Percentiles rank a stretch among this genome's conserved stretches.
Conservation (phyloP, 805 yeast genomes). For the Groenewaldozyma salmanticensis region DNA sequence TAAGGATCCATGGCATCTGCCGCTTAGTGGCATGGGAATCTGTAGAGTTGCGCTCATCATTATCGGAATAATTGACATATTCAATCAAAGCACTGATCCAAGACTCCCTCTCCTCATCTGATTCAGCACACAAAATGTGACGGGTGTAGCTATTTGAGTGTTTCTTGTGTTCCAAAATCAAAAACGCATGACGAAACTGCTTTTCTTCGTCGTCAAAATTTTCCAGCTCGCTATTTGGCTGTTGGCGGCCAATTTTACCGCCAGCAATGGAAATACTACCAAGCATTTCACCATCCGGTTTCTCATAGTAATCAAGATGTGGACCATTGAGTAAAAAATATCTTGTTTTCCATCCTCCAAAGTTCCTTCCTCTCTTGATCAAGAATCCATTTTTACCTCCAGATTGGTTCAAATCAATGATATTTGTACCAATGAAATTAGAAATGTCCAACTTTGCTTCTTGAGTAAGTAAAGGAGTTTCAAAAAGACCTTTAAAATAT, state of each 20-base stretch:
- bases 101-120: slow-evolving; percentile 60
- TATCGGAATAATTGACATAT: slow-evolving; percentile 4
- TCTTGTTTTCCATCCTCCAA: slow-evolving; percentile 60
- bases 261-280: slow-evolving; percentile 44
- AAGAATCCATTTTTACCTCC: slow-evolving; percentile 46
- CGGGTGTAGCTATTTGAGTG: slow-evolving; percentile 6
- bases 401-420: slow-evolving; percentile 32
- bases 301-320: slow-evolving; percentile 45
- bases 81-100: slow-evolving; percentile 49
- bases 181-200: slow-evolving; percentile 45
- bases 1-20: slow-evolving; percentile 1
- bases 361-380: slow-evolving; percentile 53
- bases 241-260: slow-evolving; percentile 48
- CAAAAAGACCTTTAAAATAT: slow-evolving; percentile 48
- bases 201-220: slow-evolving; percentile 24
- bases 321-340: slow-evolving; percentile 61
- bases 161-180: slow-evolving; percentile 36
- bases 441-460: slow-evolving; percentile 45
- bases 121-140: slow-evolving; percentile 70
- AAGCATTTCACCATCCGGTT: slow-evolving; percentile 42
- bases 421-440: slow-evolving; percentile 56
- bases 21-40: background rate
- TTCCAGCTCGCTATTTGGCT: slow-evolving; percentile 30
- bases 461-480: slow-evolving; percentile 49
- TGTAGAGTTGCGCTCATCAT: background rate